phyloP scores from a whole-genome alignment of 1,139 yeast species.

The Kluyveromyces sp. region DNA sequence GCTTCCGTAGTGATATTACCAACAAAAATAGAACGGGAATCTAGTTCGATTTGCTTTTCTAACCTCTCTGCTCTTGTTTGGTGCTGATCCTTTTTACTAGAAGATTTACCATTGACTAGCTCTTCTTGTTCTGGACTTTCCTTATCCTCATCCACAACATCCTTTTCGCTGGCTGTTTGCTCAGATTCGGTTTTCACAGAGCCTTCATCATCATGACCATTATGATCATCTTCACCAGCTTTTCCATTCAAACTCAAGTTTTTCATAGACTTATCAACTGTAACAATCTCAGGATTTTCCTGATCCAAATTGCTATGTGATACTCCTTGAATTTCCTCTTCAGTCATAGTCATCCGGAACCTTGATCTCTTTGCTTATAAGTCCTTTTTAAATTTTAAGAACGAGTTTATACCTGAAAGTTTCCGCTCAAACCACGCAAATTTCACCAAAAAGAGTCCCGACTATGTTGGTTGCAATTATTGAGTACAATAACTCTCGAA shows the following conservation, averaged over 20 bases:
- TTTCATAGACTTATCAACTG: background rate
- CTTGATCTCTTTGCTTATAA: too few species aligned
- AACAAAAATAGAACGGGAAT: constrained; percentile 74
- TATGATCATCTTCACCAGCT: background rate
- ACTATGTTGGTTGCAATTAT: too few species aligned
- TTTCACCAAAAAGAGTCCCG: too few species aligned
- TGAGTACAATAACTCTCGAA: too few species aligned
- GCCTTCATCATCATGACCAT: too few species aligned
- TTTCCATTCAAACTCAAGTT: background rate
- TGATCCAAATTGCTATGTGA: background rate
- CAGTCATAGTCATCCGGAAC: background rate
- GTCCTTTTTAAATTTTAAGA: too few species aligned
- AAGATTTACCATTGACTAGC: background rate
- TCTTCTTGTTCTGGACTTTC: constrained; percentile 1
- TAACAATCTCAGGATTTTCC: background rate
- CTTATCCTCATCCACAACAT: background rate
- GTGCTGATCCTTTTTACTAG: constrained; percentile 1
- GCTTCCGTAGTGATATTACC: constrained; percentile 81
- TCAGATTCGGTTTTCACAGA: too few species aligned
- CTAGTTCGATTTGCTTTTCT: constrained; percentile 44
- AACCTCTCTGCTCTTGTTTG: constrained; percentile 6
- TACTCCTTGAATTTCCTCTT: background rate
- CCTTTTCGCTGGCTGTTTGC: background rate
- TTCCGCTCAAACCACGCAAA: too few species aligned
- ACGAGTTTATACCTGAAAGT: too few species aligned